Evolutionary conservation across 1,284 basidiomycete species (phyloP).

Genomic region (Pyrrhoderma lamaoense): DNA sequence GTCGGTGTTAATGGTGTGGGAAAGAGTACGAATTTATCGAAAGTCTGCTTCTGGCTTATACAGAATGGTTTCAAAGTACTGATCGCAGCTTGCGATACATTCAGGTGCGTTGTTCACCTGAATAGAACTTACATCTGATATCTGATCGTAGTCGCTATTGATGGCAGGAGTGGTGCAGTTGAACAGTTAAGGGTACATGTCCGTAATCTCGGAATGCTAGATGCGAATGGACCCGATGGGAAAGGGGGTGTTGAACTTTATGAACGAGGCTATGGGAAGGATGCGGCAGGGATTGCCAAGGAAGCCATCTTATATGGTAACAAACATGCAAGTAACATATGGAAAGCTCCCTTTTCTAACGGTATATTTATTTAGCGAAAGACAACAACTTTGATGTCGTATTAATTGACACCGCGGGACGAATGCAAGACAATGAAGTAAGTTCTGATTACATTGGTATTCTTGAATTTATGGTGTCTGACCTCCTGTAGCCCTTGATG

Average conservation of each 20-base stretch:
- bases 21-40: conserved; percentile 96
- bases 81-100: conserved; percentile 98
- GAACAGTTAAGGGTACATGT: conserved; percentile 98
- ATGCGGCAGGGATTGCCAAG: conserved; percentile 94
- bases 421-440: conserved; percentile 98
- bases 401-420: conserved; percentile 92
- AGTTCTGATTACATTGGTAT: conserved; percentile 17
- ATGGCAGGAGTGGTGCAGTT: conserved; percentile 81
- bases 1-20: conserved; percentile 99
- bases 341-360: conserved; percentile 7
- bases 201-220: conserved; percentile 86
- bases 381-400: conserved; percentile 91
- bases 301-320: conserved; percentile 88
- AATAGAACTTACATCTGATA: background rate
- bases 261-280: conserved; percentile 97
- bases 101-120: conserved; percentile 48
- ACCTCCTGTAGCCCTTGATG: conserved; percentile 71
- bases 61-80: conserved; percentile 91
- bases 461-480: background rate
- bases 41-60: conserved; percentile 98
- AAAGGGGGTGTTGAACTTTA: conserved; percentile 85
- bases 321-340: conserved; percentile 20
- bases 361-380: conserved; percentile 43
- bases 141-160: conserved; percentile 10
- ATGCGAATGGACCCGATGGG: conserved; percentile 62